Base-by-base conservation (phyloP, 805 yeast genomes). In the Teunomyces barrocoloradensis region DNA sequence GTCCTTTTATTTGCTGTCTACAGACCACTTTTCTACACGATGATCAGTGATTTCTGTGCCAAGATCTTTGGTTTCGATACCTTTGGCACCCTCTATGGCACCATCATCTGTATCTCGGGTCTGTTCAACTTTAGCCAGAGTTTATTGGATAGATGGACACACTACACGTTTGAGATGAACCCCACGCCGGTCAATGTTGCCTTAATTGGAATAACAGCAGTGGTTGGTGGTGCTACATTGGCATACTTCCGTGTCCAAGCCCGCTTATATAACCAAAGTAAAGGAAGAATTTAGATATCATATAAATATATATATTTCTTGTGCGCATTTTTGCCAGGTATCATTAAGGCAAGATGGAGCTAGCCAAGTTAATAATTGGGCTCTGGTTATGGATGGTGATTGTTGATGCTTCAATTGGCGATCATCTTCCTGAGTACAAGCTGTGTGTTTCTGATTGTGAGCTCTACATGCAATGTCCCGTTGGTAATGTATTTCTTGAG, bases 21-120 rank as follows among this genome's bases (percentile, higher is more conserved):
- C 65, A 70, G 84, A 59, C 84, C 84, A 32, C 78, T 79, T 53
- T 79, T 78, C 62, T 79, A 79, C 58, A 79, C 84, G n/a, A 69
- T 81, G 2, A 66, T 79, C 33, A 74, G 80, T 3, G 84, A 79
- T 57, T 76, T 71, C 57, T 79, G 84, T 56, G 82, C 86, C 23
- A 83, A 82, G 60, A 82, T 78, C 42, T 82, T 81, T 60, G 85
- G 86, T 1, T 74, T 77, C 53, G 82, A 79, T 55, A 78, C 84
- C 9, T 78, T 80, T 59, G 84, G 86, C 34, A 76, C 81, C 1
- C 74, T 80, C 25, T 80, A 80, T 55, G 84, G 84, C n/a, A 63
- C 79, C 15, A 76, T 79, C 28, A 77, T 79, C 64, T 74, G 81
- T 38, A 64, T 76, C 20, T 73, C 82, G 1, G 84, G 84, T 32